Evolutionary conservation across 108 stramenopile genomes (phyloP).

Genomic region (Parietichytrium sp.): DNA sequence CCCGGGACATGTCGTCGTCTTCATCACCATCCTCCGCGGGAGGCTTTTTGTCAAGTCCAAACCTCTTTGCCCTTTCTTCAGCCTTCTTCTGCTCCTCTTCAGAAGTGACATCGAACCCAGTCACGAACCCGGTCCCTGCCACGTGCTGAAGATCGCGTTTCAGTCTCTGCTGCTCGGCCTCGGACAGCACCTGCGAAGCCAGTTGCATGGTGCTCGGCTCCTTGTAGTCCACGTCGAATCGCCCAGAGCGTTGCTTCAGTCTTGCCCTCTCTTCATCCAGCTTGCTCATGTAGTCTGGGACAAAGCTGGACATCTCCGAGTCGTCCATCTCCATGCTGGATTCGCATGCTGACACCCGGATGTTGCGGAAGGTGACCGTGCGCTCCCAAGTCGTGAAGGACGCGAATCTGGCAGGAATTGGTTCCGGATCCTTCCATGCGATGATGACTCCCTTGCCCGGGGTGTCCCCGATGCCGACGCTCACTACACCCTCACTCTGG

Average conservation of each 20-base stretch:
- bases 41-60: background rate
- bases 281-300: constrained; percentile 13
- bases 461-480: background rate
- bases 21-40: background rate
- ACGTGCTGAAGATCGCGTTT: background rate
- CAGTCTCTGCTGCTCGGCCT: constrained; percentile 2
- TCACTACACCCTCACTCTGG: background rate
- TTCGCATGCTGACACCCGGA: background rate
- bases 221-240: background rate
- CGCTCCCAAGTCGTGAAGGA: constrained; percentile 30
- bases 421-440: constrained; percentile 6
- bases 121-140: background rate
- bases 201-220: background rate
- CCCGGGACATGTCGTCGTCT: background rate
- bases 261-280: constrained; percentile 4
- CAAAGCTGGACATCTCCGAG: background rate
- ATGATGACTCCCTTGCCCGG: constrained; percentile 13
- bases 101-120: constrained; percentile 1
- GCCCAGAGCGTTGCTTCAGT: background rate
- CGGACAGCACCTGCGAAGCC: background rate
- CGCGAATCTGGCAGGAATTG: background rate
- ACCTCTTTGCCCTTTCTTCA: background rate
- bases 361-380: background rate
- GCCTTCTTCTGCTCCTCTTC: constrained; percentile 35
- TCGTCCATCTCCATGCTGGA: constrained; percentile 40